Conservation (phyloP, 306 rosid genomes). For the Castanopsis chinensis region DNA sequence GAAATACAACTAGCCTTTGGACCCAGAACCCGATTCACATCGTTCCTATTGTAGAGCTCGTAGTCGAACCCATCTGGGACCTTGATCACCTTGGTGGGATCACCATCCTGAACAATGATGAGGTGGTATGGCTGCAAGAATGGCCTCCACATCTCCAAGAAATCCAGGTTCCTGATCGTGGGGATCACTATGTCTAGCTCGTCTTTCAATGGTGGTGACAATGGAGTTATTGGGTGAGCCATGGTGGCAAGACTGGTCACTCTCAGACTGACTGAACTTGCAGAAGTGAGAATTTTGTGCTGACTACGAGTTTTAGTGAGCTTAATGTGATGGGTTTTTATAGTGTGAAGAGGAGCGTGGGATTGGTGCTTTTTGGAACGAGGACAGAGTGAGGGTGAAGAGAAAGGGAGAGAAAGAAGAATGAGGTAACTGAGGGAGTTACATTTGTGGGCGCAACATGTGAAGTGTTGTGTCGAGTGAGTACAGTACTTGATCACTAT, state of each 20-base stretch:
- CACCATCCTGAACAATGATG: conserved; percentile 44
- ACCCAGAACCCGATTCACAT: conserved; percentile 41
- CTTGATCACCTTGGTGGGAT: conserved; percentile 27
- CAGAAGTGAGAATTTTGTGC: neutral
- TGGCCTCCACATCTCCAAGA: conserved; percentile 46
- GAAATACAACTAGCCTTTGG: conserved; percentile 52
- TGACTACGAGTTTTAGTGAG: neutral
- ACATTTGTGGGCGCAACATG: neutral
- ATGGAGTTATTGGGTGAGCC: neutral
- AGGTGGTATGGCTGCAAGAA: conserved; percentile 36
- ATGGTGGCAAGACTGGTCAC: neutral
- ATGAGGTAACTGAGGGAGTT: neutral
- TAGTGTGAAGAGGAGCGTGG: neutral
- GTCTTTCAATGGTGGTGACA: conserved; percentile 27
- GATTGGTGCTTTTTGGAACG: neutral
- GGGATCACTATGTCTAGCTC: conserved; percentile 42
- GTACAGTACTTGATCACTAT: no score
- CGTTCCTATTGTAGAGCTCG: conserved; percentile 44
- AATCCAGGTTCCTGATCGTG: conserved; percentile 40
- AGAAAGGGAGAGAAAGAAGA: neutral
- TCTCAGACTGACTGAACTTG: neutral
- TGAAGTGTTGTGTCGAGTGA: no score
- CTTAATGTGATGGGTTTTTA: neutral
- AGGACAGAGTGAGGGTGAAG: neutral
- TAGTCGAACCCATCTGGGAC: conserved; percentile 46